Conservation (phyloP, 345 rosid genomes). For the Euphorbia peplus region DNA sequence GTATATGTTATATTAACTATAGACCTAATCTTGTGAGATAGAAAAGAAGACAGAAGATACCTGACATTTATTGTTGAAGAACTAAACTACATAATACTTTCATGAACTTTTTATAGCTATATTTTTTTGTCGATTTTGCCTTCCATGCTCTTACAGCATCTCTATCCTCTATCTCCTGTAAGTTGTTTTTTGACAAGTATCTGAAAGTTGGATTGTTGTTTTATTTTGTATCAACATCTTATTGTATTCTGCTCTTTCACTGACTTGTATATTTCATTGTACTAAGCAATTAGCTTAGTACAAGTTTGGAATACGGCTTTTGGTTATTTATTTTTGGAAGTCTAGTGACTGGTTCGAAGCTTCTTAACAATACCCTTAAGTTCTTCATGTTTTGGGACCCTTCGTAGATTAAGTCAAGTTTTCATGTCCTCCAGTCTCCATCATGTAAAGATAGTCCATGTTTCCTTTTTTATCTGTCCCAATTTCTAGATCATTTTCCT, state of each 20-base stretch:
- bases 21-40: background rate
- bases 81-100: background rate
- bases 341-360: background rate
- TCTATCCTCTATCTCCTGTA: background rate
- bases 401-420: background rate
- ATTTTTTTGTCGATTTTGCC: background rate
- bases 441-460: background rate
- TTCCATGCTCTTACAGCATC: background rate
- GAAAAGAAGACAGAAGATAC: background rate
- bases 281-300: too few species aligned
- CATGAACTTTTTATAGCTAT: background rate
- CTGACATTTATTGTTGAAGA: background rate
- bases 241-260: background rate
- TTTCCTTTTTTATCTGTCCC: background rate
- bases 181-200: background rate
- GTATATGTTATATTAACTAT: background rate
- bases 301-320: too few species aligned
- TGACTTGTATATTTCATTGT: too few species aligned
- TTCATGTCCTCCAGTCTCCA: background rate
- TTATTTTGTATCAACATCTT: background rate
- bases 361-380: too few species aligned
- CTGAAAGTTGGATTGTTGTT: background rate
- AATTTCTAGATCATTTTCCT: background rate
- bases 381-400: background rate
- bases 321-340: background rate